Percentiles rank a stretch among this genome's conserved stretches.
phyloP scores from a whole-genome alignment of 441 rosid genomes.

The Brassica balearica region DNA sequence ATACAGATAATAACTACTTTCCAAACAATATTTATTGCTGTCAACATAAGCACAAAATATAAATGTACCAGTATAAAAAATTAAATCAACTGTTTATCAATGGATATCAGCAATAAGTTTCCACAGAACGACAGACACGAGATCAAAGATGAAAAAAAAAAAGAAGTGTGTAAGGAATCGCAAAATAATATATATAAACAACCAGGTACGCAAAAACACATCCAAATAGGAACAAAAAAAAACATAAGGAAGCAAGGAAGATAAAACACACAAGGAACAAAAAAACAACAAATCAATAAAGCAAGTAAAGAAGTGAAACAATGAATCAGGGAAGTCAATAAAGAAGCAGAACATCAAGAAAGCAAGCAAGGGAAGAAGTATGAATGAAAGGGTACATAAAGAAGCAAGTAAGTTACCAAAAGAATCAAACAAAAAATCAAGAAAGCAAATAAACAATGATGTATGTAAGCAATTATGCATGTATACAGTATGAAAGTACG shows the following conservation, averaged over 20 bases:
- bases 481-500: neutral
- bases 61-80: neutral
- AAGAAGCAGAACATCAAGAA: neutral
- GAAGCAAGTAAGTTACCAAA: neutral
- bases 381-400: neutral
- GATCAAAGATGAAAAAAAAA: neutral
- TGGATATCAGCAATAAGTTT: neutral
- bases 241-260: neutral
- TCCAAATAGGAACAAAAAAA: neutral
- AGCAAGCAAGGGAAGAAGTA: neutral
- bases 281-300: neutral
- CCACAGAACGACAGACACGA: neutral
- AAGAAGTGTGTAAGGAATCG: neutral
- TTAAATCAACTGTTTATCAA: neutral
- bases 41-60: neutral
- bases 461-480: neutral
- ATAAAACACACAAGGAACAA: neutral
- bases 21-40: neutral
- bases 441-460: conserved; percentile 2
- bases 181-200: neutral
- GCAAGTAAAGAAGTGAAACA: neutral
- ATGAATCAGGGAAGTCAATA: neutral
- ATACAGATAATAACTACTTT: neutral
- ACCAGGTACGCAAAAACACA: neutral
- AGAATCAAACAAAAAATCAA: neutral